Evolutionary conservation across 108 stramenopile genomes (phyloP), one percentile per base, ranked within the genome.

Genomic region (Fistulifera pelliculosa): DNA sequence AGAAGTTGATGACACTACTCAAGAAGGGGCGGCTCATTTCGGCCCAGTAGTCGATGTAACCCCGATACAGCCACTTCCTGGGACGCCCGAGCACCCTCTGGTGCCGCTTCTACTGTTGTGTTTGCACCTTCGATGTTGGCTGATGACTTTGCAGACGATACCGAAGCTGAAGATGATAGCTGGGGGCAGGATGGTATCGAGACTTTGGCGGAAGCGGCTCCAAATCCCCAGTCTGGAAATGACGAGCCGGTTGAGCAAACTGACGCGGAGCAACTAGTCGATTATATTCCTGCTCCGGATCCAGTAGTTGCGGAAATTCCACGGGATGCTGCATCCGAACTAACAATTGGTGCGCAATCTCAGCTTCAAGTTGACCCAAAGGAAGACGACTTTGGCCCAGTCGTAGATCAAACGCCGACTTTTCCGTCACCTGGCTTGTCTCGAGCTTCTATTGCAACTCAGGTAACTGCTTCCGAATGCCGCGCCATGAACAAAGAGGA

Each of bases 371-470:
- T 61, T 10, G 67, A 68, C 39, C 58, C 63, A 1, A 64, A 56
- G 41, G 73, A 74, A 59, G 68, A 68, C 38, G 73, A 74, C 38
- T 74, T 68, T 50, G 73, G 73, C 0, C 72, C 72, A 1, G 72
- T 73, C 17, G 72, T 73, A 11, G 72, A 73, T 47, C 66, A 67
- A 15, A 57, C 57, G 1, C 72, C 72, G 18, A 21, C 47, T 49
- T 1, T 27, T 26, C 17, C 27, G 3, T 40, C 17, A 8, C 22
- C 38, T 42, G 19, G 21, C 8, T 13, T 35, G 17, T 13, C 27
- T n/a, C 41, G 12, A 2, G 24, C 44, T 38, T 23, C 27, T 10
- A 27, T 38, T 14, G 58, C 58, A 11, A 60, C 28, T 35, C 47
- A 47, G 48, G 27, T 60, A 1, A 38, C 58, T 4, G 27, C 58